Percentiles rank a stretch among this genome's conserved stretches.
Conservation (phyloP, 2,329 filamentous ascomycete species). For the Colletotrichum simmondsii region DNA sequence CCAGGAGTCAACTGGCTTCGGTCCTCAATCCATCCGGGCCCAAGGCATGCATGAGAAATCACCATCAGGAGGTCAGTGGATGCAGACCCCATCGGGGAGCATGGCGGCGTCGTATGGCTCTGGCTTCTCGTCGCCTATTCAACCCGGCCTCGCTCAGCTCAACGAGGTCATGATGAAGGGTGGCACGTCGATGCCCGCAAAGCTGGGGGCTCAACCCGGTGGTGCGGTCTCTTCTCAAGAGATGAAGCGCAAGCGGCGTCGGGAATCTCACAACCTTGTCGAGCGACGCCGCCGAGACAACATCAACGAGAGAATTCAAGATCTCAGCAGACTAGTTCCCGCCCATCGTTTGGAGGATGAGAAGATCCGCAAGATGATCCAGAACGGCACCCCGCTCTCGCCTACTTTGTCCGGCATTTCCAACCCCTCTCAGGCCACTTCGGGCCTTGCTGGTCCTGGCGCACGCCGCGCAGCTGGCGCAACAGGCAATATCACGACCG, state of each 20-base stretch:
- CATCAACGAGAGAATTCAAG: conserved; percentile 98
- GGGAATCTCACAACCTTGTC: conserved; percentile 96
- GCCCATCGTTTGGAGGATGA: conserved; percentile 94
- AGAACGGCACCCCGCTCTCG: conserved; percentile 90
- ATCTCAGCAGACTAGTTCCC: conserved; percentile 92
- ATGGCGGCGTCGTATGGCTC: conserved; percentile 89
- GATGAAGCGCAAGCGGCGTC: conserved; percentile 88
- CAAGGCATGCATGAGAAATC: conserved; percentile 81
- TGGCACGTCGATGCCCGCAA: conserved; percentile 88
- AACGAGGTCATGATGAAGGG: conserved; percentile 90
- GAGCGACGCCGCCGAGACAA: conserved; percentile 95
- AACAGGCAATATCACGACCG: conserved; percentile 88
- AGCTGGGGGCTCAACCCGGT: conserved; percentile 70
- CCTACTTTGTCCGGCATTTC: conserved; percentile 80
- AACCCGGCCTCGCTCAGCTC: conserved; percentile 78
- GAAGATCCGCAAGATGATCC: conserved; percentile 93
- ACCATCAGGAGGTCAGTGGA: conserved; percentile 83
- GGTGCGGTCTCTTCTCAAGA: conserved; percentile 82
- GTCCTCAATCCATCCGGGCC: conserved; percentile 81
- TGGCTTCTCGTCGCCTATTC: conserved; percentile 85
- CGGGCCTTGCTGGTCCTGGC: conserved; percentile 85
- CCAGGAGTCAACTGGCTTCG: conserved; percentile 77
- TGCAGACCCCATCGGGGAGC: conserved; percentile 82
- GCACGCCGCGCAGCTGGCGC: conserved; percentile 81
- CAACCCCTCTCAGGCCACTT: conserved; percentile 81